A percentile compares a stretch with the other conserved stretches of the same genome.
Evolutionary conservation across 345 rosid genomes (phyloP).

Genomic region (Corchorus capsularis): DNA sequence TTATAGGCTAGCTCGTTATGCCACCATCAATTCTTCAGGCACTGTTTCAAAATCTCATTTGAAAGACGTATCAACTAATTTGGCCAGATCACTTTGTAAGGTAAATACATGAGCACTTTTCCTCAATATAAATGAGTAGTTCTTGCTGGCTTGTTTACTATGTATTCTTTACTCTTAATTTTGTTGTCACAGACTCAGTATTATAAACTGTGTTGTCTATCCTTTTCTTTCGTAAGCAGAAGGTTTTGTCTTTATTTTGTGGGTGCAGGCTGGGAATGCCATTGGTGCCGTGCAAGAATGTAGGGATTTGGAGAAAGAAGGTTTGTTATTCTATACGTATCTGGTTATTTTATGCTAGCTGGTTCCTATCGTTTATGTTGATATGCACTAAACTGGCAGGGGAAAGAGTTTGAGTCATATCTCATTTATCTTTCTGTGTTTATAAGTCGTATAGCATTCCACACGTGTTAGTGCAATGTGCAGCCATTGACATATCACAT

Average conservation of each 20-base stretch:
- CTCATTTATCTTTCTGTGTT: background rate
- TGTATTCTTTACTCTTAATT: conserved; percentile 7
- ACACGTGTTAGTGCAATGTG: background rate
- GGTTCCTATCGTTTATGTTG: background rate
- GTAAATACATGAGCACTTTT: conserved; percentile 35
- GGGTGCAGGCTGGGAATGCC: conserved; percentile 58
- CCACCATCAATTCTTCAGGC: conserved; percentile 44
- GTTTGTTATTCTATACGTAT: conserved; percentile 30
- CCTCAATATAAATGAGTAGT: background rate
- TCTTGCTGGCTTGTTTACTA: background rate
- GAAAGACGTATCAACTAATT: conserved; percentile 66
- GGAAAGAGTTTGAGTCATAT: background rate
- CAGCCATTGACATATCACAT: background rate
- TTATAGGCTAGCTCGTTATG: conserved; percentile 62
- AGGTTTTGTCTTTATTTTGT: conserved; percentile 14
- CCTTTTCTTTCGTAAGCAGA: conserved; percentile 15
- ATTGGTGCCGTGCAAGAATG: conserved; percentile 74
- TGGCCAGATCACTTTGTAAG: conserved; percentile 78
- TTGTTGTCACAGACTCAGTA: background rate
- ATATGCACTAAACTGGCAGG: background rate
- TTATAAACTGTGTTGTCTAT: conserved; percentile 8
- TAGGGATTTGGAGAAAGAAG: conserved; percentile 60
- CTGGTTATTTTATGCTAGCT: conserved; percentile 9
- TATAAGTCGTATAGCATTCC: background rate
- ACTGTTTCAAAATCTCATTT: conserved; percentile 43